These are phyloP conservation scores for Spinellus fusiger DNA, from an alignment of 192 early-diverging fungal species.

Conservation along the genomic window DNA sequence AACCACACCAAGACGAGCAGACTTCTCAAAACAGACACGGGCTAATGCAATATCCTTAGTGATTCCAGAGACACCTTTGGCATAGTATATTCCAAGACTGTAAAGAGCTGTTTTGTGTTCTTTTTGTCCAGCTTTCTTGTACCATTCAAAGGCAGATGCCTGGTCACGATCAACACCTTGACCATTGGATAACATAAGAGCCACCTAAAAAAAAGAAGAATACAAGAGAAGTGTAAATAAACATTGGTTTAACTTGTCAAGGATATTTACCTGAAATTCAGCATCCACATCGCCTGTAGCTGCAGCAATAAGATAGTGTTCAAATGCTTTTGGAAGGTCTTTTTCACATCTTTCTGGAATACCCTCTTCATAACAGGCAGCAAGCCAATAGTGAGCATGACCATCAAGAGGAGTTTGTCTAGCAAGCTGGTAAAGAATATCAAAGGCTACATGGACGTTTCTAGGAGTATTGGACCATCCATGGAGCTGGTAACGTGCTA, in stretches of 20 bases:
- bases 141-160: slow-evolving; percentile 33
- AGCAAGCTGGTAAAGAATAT: slow-evolving; percentile 15
- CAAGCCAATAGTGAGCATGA: slow-evolving; percentile 29
- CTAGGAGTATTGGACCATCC: slow-evolving; percentile 15
- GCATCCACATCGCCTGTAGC: slow-evolving; percentile 19
- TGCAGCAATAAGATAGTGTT: slow-evolving; percentile 21
- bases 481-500: slow-evolving; percentile 28
- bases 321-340: slow-evolving; percentile 21
- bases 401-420: slow-evolving; percentile 9
- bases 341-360: slow-evolving; percentile 3
- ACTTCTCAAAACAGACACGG: slow-evolving; percentile 26
- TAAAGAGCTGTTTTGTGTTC: slow-evolving; percentile 23
- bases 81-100: slow-evolving; percentile 27
- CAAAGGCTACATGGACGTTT: slow-evolving; percentile 16
- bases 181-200: slow-evolving; percentile 36
- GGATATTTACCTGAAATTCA: slow-evolving; percentile 29
- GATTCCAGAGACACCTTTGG: slow-evolving; percentile 26
- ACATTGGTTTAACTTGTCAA: neutral
- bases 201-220: slow-evolving; percentile 22
- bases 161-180: slow-evolving; percentile 23
- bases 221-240: neutral
- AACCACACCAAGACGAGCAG: slow-evolving; percentile 15
- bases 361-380: slow-evolving; percentile 32
- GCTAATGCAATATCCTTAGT: slow-evolving; percentile 24
- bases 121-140: slow-evolving; percentile 21